Conservation (phyloP, 768 basidiomycete species). For the Lactarius akahatsu region DNA sequence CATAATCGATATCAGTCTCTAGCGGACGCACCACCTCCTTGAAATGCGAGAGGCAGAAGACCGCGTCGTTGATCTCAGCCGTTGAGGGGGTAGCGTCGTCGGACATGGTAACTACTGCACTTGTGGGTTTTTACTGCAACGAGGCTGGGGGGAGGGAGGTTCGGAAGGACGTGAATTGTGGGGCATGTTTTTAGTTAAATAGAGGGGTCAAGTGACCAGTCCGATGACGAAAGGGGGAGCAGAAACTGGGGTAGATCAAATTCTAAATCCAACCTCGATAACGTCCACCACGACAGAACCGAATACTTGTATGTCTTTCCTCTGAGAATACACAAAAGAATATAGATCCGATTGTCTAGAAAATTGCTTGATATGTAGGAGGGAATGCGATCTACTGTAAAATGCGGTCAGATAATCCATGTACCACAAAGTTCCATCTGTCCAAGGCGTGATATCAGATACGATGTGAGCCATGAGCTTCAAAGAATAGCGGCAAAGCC, state of each 20-base stretch:
- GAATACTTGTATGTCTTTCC: no score
- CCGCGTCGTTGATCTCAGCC: conserved; percentile 76
- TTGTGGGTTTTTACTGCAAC: not conserved
- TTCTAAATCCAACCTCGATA: not conserved
- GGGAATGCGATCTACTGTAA: not conserved
- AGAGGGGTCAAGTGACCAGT: not conserved
- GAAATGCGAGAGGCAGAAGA: conserved; percentile 71
- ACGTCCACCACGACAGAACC: not conserved
- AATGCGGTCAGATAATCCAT: not conserved
- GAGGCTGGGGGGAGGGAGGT: not conserved
- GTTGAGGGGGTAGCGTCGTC: conserved; percentile 36
- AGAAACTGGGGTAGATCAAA: not conserved
- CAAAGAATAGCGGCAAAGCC: conserved; percentile 17
- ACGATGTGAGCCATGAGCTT: not conserved
- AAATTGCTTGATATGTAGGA: not conserved
- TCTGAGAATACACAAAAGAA: no score
- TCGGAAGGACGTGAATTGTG: not conserved
- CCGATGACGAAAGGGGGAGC: not conserved
- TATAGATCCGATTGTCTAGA: no score
- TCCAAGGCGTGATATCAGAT: not conserved
- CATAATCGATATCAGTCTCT: not conserved
- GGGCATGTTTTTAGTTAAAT: not conserved
- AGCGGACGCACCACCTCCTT: conserved; percentile 69
- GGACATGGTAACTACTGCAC: conserved; percentile 32
- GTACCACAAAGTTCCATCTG: not conserved